A percentile compares a stretch with the other conserved stretches of the same genome.
These are phyloP conservation scores for Stentor coeruleus DNA, from an alignment of 73 alveolate species.

Conservation along the genomic window DNA sequence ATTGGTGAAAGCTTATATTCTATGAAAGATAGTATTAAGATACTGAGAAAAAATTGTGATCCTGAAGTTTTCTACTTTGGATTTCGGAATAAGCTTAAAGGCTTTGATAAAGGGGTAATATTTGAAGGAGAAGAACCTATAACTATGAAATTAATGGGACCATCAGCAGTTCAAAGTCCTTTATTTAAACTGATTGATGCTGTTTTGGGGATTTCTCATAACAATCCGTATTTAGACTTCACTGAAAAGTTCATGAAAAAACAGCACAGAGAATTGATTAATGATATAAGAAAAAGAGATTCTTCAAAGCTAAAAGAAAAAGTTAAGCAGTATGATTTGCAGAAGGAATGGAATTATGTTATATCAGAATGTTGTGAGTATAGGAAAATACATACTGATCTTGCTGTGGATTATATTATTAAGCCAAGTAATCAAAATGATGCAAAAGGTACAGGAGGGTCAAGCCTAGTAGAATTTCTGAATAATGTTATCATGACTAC, in stretches of 20 bases:
- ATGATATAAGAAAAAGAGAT: background rate
- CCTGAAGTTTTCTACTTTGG: conserved; percentile 20
- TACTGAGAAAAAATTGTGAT: background rate
- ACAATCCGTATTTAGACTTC: background rate
- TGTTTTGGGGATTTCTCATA: background rate
- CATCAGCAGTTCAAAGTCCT: conserved; percentile 23
- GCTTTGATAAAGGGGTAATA: background rate
- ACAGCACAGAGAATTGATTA: conserved; percentile 1
- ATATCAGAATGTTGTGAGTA: background rate
- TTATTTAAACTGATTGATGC: background rate
- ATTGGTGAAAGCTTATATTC: background rate
- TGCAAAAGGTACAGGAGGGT: background rate
- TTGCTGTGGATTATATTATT: background rate
- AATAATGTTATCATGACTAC: background rate
- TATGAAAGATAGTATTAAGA: background rate
- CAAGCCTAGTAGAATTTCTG: background rate
- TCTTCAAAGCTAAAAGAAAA: conserved; percentile 6
- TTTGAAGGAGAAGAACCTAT: background rate
- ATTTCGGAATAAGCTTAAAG: background rate
- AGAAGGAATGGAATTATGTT: background rate
- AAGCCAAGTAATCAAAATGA: background rate
- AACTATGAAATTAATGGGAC: background rate
- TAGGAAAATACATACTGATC: background rate
- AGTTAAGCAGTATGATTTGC: background rate
- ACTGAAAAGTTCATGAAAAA: background rate